Conservation (phyloP, 129 eudicot genomes). For the Ambrosia artemisiifolia region DNA sequence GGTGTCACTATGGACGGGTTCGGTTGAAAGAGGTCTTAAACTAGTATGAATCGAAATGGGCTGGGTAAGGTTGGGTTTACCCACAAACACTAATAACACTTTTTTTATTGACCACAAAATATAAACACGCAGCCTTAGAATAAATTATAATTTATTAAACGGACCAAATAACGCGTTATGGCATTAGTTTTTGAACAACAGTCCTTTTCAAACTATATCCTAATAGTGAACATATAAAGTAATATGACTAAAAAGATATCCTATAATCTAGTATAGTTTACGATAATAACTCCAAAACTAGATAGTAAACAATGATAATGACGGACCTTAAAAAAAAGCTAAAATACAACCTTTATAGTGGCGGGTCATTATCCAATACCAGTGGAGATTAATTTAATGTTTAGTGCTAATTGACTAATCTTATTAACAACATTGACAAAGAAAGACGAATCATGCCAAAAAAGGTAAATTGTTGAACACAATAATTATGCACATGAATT, state of each 20-base stretch:
- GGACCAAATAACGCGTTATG: conserved; percentile 26
- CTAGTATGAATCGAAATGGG: neutral
- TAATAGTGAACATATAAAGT: conserved; percentile 2
- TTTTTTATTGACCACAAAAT: conserved; percentile 20
- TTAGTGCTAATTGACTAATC: conserved; percentile 22
- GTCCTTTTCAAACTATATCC: conserved; percentile 24
- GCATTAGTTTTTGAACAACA: conserved; percentile 4
- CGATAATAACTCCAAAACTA: conserved; percentile 19
- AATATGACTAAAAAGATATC: conserved; percentile 13
- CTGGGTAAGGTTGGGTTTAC: neutral
- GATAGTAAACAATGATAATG: conserved; percentile 1
- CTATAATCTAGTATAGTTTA: conserved; percentile 16
- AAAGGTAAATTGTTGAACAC: conserved; percentile 8
- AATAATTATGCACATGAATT: neutral
- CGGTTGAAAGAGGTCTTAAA: neutral
- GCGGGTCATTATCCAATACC: neutral
- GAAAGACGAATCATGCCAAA: conserved; percentile 25
- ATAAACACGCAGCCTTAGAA: conserved; percentile 13
- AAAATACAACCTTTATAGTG: conserved; percentile 19
- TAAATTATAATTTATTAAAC: conserved; percentile 1
- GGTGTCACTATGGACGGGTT: neutral
- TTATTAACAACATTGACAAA: conserved; percentile 16
- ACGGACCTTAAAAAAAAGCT: conserved; percentile 12
- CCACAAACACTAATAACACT: neutral
- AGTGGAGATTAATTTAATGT: conserved; percentile 15